Percentiles rank a stretch among this genome's conserved stretches.
Evolutionary conservation across 805 yeast genomes (phyloP).

Genomic region (Suhomyces kilbournensis): DNA sequence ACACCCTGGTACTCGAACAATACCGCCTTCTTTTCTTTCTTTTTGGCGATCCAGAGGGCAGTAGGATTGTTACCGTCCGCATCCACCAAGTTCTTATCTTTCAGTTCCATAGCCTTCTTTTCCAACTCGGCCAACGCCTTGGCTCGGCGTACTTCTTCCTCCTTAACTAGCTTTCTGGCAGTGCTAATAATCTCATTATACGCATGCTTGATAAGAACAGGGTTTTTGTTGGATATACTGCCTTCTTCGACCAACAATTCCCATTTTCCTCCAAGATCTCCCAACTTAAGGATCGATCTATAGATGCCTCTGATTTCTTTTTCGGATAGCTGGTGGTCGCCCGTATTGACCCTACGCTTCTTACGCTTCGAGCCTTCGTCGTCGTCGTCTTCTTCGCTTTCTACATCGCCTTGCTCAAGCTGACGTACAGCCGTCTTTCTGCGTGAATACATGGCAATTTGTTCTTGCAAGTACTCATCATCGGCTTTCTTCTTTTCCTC

Average conservation of each 20-base stretch:
- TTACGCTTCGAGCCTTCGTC: slow-evolving; percentile 29
- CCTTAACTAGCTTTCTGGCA: slow-evolving; percentile 59
- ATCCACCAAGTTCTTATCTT: slow-evolving; percentile 37
- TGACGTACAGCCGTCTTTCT: slow-evolving; percentile 71
- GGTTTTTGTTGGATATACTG: slow-evolving; percentile 77
- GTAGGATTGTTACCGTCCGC: slow-evolving; percentile 44
- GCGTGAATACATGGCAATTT: slow-evolving; percentile 81
- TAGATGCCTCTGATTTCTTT: slow-evolving; percentile 84
- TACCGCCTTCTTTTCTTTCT: slow-evolving; percentile 85
- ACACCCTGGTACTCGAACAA: slow-evolving; percentile 86
- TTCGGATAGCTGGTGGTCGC: slow-evolving; percentile 62
- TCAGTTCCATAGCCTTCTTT: slow-evolving; percentile 55
- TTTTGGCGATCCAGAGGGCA: slow-evolving; percentile 57
- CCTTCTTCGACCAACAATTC: slow-evolving; percentile 89
- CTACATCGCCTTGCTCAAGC: slow-evolving; percentile 32
- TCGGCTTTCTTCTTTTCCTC: slow-evolving; percentile 86
- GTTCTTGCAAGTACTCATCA: slow-evolving; percentile 83
- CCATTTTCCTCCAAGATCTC: slow-evolving; percentile 75
- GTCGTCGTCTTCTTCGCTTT: slow-evolving; percentile 34
- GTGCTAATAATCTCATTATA: slow-evolving; percentile 67
- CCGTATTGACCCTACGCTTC: slow-evolving; percentile 28
- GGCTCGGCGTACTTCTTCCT: slow-evolving; percentile 63
- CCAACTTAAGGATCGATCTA: slow-evolving; percentile 75
- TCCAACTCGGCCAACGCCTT: slow-evolving; percentile 58
- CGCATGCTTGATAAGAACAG: slow-evolving; percentile 70